Evolutionary conservation across 345 rosid species (phyloP), one percentile per base, ranked within the genome.

Genomic region (Dipteronia dyeriana): DNA sequence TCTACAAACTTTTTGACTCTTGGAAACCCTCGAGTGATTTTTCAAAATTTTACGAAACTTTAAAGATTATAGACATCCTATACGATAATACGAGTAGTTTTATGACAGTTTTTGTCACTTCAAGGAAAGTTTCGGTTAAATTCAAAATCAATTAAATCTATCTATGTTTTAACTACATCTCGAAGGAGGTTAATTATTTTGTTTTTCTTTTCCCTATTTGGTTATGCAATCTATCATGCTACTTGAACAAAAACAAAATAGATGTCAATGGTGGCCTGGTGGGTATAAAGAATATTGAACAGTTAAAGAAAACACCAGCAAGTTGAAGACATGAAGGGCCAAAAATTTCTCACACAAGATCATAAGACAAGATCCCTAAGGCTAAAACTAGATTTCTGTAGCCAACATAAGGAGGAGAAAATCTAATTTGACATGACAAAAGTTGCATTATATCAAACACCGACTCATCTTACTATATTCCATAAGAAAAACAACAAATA

Each of bases 281-380:
- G 79, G 68, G 70, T 63, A 34, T 31, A 47, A 22, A 59, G 75
- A 74, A 71, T 80, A 74, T 59, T 59, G 64, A 25, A 72, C 60
- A 77, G 79, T 31, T 68, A n/a, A 14, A 43, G 14, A 60, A 31
- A 75, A 81, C 78, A 26, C 82, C 62, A 75, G 16, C 23, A 74
- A 38, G 75, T 81, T 75, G 76, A 77, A 78, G 79, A 78, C 78
- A 79, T n/a, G 53, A 72, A 74, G 54, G 53, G 81, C 81, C 76
- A 81, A 70, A 68, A 75, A 49, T 77, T 82, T 76, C 78, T 41
- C 14, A 76, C 74, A 76, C 68, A 74, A 49, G 67, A 75, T 66
- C 68, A 62, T 60, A 79, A 45, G 70, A 66, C 85, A 79, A 75
- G 81, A 79, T 80, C 85, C 81, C 59, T 66, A 59, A 66, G 75